Percentiles rank a stretch among this genome's conserved stretches.
These are phyloP conservation scores for Cucumis hystrix DNA, from an alignment of 306 rosid genomes.

Conservation along the genomic window DNA sequence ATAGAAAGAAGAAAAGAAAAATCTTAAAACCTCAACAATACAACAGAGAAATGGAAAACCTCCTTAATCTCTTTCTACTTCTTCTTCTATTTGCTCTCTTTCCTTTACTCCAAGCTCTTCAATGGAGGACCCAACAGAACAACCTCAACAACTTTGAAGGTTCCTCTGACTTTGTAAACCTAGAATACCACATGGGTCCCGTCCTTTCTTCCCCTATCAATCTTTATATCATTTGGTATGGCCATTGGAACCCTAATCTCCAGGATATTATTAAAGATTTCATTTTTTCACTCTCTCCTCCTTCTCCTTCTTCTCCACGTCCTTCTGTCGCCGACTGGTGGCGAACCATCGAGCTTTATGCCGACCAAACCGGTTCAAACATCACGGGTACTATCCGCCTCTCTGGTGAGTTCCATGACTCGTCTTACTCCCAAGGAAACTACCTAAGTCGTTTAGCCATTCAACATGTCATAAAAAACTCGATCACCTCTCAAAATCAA, in stretches of 20 bases:
- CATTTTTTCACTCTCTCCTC: slow-evolving; percentile 28
- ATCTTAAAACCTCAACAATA: not conserved
- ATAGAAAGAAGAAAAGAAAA: not conserved
- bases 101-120: slow-evolving; percentile 7
- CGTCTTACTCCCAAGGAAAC: slow-evolving; percentile 30
- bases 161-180: slow-evolving; percentile 35
- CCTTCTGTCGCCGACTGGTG: slow-evolving; percentile 46
- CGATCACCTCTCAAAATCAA: slow-evolving; percentile 13
- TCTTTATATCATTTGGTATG: slow-evolving; percentile 45
- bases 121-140: slow-evolving; percentile 18
- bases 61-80: not conserved
- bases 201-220: slow-evolving; percentile 37
- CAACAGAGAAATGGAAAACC: slow-evolving; percentile 17
- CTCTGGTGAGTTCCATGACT: slow-evolving; percentile 28
- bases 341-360: slow-evolving; percentile 35
- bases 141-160: slow-evolving; percentile 37
- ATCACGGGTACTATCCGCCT: slow-evolving; percentile 26
- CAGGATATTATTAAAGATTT: slow-evolving; percentile 35
- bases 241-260: slow-evolving; percentile 34
- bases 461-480: slow-evolving; percentile 26
- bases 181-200: slow-evolving; percentile 51
- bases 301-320: not conserved
- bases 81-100: slow-evolving; percentile 5
- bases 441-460: slow-evolving; percentile 29
- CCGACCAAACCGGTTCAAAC: slow-evolving; percentile 43